Evolutionary conservation across 345 rosid species (phyloP).

Genomic region (Salix exigua): DNA sequence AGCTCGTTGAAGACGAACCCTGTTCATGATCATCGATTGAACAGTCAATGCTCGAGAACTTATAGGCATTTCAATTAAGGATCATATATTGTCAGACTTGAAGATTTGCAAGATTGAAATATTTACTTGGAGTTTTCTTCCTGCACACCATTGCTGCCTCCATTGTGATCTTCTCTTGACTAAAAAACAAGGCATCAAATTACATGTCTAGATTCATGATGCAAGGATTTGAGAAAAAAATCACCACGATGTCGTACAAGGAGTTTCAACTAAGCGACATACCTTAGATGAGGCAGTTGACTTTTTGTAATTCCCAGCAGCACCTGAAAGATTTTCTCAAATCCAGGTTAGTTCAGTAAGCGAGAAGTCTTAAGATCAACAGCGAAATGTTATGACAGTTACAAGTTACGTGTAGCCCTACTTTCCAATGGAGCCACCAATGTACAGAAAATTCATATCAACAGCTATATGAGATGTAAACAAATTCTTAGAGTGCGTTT

Average conservation of each 20-base stretch:
- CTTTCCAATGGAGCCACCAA: not conserved
- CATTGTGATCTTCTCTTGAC: conserved; percentile 43
- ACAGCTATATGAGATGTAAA: not conserved
- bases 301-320: conserved; percentile 45
- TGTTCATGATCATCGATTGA: conserved; percentile 34
- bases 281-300: conserved; percentile 53
- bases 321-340: conserved; percentile 29
- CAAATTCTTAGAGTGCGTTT: too few species aligned
- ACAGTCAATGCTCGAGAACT: conserved; percentile 15
- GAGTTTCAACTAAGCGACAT: not conserved
- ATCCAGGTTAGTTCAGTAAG: not conserved
- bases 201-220: conserved; percentile 11
- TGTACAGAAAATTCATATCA: not conserved
- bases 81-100: not conserved
- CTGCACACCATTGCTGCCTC: conserved; percentile 29
- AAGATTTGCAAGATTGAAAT: conserved; percentile 4
- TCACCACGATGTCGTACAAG: not conserved
- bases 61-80: conserved; percentile 6
- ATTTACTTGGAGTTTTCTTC: conserved; percentile 88
- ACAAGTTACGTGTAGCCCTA: not conserved
- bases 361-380: not conserved
- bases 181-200: conserved; percentile 25
- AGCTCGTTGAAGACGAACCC: conserved; percentile 84
- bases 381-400: not conserved
- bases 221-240: conserved; percentile 4